Evolutionary conservation across 2,329 filamentous ascomycete species (phyloP), one percentile per base, ranked within the genome.

Genomic region (Catunica adiposa): DNA sequence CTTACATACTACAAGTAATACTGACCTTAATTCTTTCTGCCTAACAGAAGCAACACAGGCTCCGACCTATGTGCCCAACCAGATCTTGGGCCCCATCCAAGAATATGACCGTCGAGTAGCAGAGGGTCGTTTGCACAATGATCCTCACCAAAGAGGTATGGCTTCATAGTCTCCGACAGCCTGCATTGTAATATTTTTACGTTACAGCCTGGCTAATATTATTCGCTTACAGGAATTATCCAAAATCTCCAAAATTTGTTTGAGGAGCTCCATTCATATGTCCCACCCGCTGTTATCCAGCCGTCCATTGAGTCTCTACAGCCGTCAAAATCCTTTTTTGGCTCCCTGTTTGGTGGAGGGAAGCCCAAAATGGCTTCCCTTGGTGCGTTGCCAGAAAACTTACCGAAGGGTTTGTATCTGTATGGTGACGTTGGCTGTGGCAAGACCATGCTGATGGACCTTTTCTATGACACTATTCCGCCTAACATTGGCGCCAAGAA

Each of bases 391-490:
- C 82, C 88, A 0, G 69, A 75, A n/a, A 75, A 83, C 60, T 73
- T 96, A 1, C 92, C 92, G 0, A 84, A 87, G 61, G 92, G 92
- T 0, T 70, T 98, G 31, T 98, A 98, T 68, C 84, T 98, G 67
- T 96, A 86, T 64, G 92, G 92, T 58, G 92, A 98, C 66, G 92
- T 98, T 1, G 92, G 92, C 42, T 94, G 88, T 63, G 92, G 92
- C 60, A 98, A 98, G 75, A 98, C 92, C 1, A 98, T 98, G 92
- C 75, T 98, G 65, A 98, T 98, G 92, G 90, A 98, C 66, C 74
- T 98, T 52, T 96, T 97, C 68, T 95, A 89, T 71, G 89, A 97
- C 61, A 96, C 90, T 0, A 73, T 97, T 22, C 92, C 92, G 0
- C 67, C 73, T 15, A 83, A 84, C 58, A 89, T 97, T 61, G 77